A percentile compares a stretch with the other conserved stretches of the same genome.
phyloP scores from a whole-genome alignment of 306 rosid species.

The barrel medic (Medicago truncatula) region DNA sequence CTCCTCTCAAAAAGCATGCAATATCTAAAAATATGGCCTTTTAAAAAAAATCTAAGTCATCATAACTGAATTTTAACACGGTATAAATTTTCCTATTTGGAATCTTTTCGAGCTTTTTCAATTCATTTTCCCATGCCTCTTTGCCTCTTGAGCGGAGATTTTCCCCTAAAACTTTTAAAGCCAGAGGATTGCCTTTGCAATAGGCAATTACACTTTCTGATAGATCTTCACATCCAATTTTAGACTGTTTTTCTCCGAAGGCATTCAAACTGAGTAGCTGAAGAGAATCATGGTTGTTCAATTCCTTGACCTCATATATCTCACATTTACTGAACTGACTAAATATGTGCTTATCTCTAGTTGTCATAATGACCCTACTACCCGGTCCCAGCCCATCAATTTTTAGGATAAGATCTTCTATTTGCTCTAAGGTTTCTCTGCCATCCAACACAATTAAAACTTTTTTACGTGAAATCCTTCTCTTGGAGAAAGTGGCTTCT shows the following conservation, averaged over 20 bases:
- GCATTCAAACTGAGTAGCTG: not conserved
- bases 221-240: not conserved
- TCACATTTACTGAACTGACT: not conserved
- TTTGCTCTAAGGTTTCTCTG: not conserved
- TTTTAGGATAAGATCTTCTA: not conserved
- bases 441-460: not conserved
- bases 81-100: no score
- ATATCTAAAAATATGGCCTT: not conserved
- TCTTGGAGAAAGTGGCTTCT: no score
- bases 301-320: not conserved
- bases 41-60: not conserved
- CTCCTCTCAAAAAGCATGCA: not conserved
- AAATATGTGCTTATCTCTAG: not conserved
- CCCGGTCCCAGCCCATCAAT: not conserved
- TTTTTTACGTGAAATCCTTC: not conserved
- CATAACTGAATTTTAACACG: not conserved
- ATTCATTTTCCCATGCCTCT: not conserved
- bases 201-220: not conserved
- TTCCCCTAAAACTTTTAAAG: not conserved
- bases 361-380: not conserved
- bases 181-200: not conserved
- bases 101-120: not conserved
- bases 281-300: not conserved
- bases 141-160: no score
- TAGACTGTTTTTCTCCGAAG: not conserved